Evolutionary conservation across 2,329 filamentous ascomycete species (phyloP), one percentile per base, ranked within the genome.

Genomic region (Neospermospora avenae): DNA sequence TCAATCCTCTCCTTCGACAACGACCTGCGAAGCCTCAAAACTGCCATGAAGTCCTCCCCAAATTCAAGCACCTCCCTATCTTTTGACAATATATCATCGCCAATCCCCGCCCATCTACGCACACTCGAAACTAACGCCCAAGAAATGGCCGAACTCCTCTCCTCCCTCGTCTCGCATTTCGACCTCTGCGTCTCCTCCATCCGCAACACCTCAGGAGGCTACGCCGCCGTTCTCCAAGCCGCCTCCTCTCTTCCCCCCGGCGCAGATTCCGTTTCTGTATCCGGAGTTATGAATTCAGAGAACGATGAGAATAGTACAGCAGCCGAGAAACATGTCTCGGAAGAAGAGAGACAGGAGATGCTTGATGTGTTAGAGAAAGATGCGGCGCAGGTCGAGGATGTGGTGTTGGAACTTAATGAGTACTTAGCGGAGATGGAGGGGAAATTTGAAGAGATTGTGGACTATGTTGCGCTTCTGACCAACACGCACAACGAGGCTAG

Each of bases 151-250:
- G 81, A 87, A 59, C 81, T 91, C 4, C 83, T 98, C 1, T 84
- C 91, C 59, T 91, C 89, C 0, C 78, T 98, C 3, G 92, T 91
- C 7, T 84, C 83, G 25, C 93, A 98, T 75, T 97, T 96, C 72
- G 93, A 98, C 73, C 84, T 96, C 65, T 97, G 93, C 73, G 90
- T 96, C 14, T 93, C 88, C 0, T 93, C 93, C 0, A 88, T 97
- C 45, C 90, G 92, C 61, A 91, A 93, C 54, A 97, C 93, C 3
- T 92, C 96, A 76, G 89, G 89, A 31, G 89, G 87, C 4, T 85
- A 86, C 13, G 88, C 85, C 4, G 88, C 87, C 5, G 84, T 86
- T 11, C 82, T 84, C 54, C 88, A 85, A 64, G 88, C 85, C 0
- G 87, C 87, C 45, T 87, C 90, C 66, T 82, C 82, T 31, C 77